These are phyloP conservation scores for Sporothrix globosa DNA, from an alignment of 2,329 filamentous ascomycete genomes.

Conservation along the genomic window DNA sequence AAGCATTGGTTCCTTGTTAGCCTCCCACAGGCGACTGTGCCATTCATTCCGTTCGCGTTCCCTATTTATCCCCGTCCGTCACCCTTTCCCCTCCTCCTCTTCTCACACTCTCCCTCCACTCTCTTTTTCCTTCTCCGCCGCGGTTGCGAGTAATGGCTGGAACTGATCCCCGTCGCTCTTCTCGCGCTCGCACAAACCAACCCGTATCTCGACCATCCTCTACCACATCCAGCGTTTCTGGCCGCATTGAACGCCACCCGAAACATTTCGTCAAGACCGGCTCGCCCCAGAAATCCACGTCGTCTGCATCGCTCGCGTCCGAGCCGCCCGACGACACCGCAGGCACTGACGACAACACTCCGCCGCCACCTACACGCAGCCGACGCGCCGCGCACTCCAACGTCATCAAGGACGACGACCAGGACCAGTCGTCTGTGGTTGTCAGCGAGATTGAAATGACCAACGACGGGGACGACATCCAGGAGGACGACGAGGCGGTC, in stretches of 20 bases:
- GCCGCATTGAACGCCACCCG: slow-evolving; percentile 73
- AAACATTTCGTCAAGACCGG: slow-evolving; percentile 72
- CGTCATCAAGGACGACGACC: slow-evolving; percentile 55
- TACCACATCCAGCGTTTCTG: slow-evolving; percentile 73
- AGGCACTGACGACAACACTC: slow-evolving; percentile 65
- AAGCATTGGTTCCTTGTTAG: not conserved
- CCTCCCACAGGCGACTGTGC: not conserved
- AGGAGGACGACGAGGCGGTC: slow-evolving; percentile 90
- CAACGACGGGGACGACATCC: slow-evolving; percentile 70
- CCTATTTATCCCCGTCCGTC: not conserved
- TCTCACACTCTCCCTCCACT: not conserved
- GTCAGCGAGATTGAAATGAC: slow-evolving; percentile 55
- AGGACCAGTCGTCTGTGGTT: slow-evolving; percentile 49
- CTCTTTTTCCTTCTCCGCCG: slow-evolving; percentile 35
- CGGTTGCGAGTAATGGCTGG: slow-evolving; percentile 59
- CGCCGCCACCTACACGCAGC: slow-evolving; percentile 72
- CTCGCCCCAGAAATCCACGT: slow-evolving; percentile 75
- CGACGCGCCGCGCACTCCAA: slow-evolving; percentile 44
- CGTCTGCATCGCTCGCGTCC: slow-evolving; percentile 72
- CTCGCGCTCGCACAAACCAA: slow-evolving; percentile 81
- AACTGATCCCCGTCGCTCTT: slow-evolving; percentile 80
- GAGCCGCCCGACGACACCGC: slow-evolving; percentile 66
- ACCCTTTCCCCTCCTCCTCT: not conserved
- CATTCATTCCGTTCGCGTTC: not conserved
- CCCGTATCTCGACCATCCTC: slow-evolving; percentile 76